These are phyloP conservation scores for Hymenoscyphus infarciens DNA, from an alignment of 2,329 filamentous ascomycete species.

Conservation along the genomic window DNA sequence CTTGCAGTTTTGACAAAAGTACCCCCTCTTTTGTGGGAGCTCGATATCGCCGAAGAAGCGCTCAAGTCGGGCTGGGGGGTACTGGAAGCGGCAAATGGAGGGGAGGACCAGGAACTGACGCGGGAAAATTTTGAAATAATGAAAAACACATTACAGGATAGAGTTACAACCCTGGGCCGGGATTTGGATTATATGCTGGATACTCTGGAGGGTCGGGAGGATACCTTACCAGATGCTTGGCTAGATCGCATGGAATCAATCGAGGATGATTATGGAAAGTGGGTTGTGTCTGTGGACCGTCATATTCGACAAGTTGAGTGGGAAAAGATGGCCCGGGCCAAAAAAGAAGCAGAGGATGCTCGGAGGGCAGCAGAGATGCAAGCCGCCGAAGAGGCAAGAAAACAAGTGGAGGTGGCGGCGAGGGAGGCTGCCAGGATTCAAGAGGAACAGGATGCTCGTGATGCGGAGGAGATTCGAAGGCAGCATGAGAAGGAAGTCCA, in stretches of 20 bases:
- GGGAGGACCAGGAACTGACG: constrained; percentile 19
- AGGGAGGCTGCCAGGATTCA: constrained; percentile 13
- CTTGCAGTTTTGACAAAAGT: constrained; percentile 71
- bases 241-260: constrained; percentile 79
- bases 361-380: constrained; percentile 22
- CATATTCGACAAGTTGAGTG: constrained; percentile 67
- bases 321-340: constrained; percentile 30
- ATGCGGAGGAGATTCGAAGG: constrained; percentile 12
- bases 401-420: constrained; percentile 8
- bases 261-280: constrained; percentile 74
- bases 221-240: constrained; percentile 83
- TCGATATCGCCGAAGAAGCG: constrained; percentile 64
- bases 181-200: constrained; percentile 84
- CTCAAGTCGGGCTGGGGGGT: constrained; percentile 65
- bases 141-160: constrained; percentile 60
- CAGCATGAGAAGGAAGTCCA: constrained; percentile 15
- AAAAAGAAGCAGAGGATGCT: constrained; percentile 33
- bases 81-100: constrained; percentile 38
- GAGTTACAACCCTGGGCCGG: constrained; percentile 66
- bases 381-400: constrained; percentile 14
- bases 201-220: constrained; percentile 74
- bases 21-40: constrained; percentile 61
- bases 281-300: constrained; percentile 74
- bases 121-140: constrained; percentile 53
- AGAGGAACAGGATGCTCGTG: constrained; percentile 16